Conservation (phyloP, 345 rosid genomes). For the Adansonia digitata region DNA sequence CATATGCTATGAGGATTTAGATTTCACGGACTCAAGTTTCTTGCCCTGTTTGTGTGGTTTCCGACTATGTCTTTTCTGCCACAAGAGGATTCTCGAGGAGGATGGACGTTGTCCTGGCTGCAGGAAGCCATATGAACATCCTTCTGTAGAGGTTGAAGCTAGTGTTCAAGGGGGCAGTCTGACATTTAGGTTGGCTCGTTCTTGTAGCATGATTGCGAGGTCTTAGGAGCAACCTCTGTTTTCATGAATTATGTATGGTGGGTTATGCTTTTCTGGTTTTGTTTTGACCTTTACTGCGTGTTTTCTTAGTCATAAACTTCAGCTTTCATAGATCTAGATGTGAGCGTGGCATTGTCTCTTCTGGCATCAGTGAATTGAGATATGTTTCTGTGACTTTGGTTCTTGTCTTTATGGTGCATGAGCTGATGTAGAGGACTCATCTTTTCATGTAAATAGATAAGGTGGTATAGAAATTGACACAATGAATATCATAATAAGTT, state of each 20-base stretch:
- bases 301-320: slow-evolving; percentile 32
- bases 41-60: neutral
- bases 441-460: slow-evolving; percentile 63
- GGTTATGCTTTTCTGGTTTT: neutral
- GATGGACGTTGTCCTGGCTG: neutral
- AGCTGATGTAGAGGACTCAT: slow-evolving; percentile 57
- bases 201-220: slow-evolving; percentile 21
- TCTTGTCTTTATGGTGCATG: slow-evolving; percentile 50
- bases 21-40: neutral
- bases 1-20: slow-evolving; percentile 18
- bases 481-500: slow-evolving; percentile 28
- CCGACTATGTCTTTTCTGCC: neutral
- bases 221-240: neutral
- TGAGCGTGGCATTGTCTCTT: slow-evolving; percentile 45
- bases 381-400: slow-evolving; percentile 27
- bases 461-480: slow-evolving; percentile 59
- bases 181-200: neutral
- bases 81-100: neutral
- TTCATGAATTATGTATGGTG: neutral
- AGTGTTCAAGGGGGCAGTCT: slow-evolving; percentile 47
- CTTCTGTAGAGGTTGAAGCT: neutral
- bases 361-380: slow-evolving; percentile 39
- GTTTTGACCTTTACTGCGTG: slow-evolving; percentile 18
- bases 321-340: slow-evolving; percentile 35
- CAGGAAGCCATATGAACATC: neutral